Evolutionary conservation across 139 green algal species (phyloP), one percentile per base, ranked within the genome.

Genomic region (Edaphochlamys debaryana): DNA sequence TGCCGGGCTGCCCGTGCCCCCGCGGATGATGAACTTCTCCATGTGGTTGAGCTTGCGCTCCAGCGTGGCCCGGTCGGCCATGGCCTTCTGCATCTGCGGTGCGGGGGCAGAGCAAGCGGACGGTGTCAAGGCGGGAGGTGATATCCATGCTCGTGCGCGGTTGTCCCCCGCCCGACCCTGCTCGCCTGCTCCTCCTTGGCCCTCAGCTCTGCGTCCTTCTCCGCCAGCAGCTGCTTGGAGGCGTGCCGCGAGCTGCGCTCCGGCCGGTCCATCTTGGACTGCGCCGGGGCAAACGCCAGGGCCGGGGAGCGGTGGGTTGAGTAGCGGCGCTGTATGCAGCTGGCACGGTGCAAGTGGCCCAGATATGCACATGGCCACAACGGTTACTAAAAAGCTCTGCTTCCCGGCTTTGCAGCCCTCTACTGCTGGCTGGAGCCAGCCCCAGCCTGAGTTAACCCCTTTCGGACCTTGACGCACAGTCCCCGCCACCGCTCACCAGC

Each of bases 401-500:
- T n/a, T n/a, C n/a, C n/a, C n/a, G n/a, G n/a, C n/a, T n/a, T n/a
- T n/a, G n/a, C n/a, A n/a, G n/a, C n/a, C n/a, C n/a, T n/a, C n/a
- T n/a, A n/a, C n/a, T n/a, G n/a, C n/a, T n/a, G n/a, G n/a, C n/a
- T n/a, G n/a, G n/a, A n/a, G n/a, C n/a, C n/a, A n/a, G n/a, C n/a
- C n/a, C n/a, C n/a, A n/a, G n/a, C n/a, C n/a, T n/a, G n/a, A n/a
- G n/a, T n/a, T n/a, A n/a, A n/a, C n/a, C n/a, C n/a, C n/a, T n/a
- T n/a, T n/a, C n/a, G n/a, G n/a, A n/a, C n/a, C n/a, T n/a, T n/a
- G n/a, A n/a, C n/a, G n/a, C n/a, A n/a, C n/a, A n/a, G n/a, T n/a
- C n/a, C n/a, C n/a, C n/a, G n/a, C n/a, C n/a, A n/a, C n/a, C n/a
- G 9, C 85, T 69, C 69, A 92, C 89, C 69, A 94, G 77, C 83